Evolutionary conservation across 345 rosid species (phyloP).

Genomic region (Citrus australasica): DNA sequence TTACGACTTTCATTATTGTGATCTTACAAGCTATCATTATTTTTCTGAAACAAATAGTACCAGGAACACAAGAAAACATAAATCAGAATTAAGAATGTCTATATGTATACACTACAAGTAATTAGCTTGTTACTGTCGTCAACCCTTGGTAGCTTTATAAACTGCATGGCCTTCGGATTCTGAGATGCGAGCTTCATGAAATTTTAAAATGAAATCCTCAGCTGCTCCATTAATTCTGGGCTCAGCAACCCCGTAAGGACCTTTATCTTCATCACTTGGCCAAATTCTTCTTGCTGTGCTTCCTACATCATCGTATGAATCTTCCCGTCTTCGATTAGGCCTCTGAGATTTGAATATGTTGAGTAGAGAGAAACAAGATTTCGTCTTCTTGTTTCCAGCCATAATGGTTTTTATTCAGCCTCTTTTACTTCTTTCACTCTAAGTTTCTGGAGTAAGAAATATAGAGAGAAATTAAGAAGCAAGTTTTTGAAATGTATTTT

Average conservation of each 20-base stretch:
- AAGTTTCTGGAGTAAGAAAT: neutral
- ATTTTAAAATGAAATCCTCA: slow-evolving; percentile 46
- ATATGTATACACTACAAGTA: too few relatives aligned
- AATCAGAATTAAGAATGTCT: too few relatives aligned
- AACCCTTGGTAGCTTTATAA: neutral
- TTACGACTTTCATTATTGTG: neutral
- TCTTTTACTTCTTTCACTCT: too few relatives aligned
- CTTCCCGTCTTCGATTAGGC: slow-evolving; percentile 19
- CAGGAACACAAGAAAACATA: too few relatives aligned
- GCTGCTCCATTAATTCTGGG: slow-evolving; percentile 44
- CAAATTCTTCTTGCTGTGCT: slow-evolving; percentile 19
- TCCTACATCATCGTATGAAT: slow-evolving; percentile 5
- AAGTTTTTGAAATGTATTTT: too few relatives aligned
- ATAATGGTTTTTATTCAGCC: neutral
- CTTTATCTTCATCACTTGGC: slow-evolving; percentile 37
- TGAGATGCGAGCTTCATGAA: slow-evolving; percentile 41
- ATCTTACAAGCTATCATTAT: neutral
- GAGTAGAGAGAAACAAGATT: slow-evolving; percentile 24
- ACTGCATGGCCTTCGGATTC: slow-evolving; percentile 22
- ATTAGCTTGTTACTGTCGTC: neutral
- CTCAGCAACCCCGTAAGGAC: slow-evolving; percentile 32
- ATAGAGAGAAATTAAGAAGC: neutral
- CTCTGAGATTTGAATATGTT: slow-evolving; percentile 36
- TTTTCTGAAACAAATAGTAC: neutral
- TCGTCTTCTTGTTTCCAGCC: slow-evolving; percentile 37